Evolutionary conservation across 2,329 filamentous ascomycete species (phyloP).

Genomic region (Paracoccidioides lutzii): DNA sequence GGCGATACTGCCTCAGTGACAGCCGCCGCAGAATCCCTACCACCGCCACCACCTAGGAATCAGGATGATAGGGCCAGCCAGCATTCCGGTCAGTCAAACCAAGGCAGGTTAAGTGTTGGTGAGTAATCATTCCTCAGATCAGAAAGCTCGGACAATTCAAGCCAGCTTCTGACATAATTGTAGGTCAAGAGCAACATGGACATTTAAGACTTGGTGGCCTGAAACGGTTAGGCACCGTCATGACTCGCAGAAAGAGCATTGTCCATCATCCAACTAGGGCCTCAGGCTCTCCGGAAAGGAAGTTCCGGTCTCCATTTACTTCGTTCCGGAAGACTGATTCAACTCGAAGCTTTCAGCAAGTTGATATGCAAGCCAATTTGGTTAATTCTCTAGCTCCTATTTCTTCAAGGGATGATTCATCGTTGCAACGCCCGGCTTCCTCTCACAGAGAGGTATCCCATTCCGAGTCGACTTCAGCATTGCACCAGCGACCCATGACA

Average conservation of each 20-base stretch:
- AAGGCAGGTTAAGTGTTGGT: conserved; percentile 24
- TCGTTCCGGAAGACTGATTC: conserved; percentile 11
- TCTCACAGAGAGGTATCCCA: conserved; percentile 1
- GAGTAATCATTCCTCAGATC: conserved; percentile 12
- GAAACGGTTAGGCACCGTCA: conserved; percentile 35
- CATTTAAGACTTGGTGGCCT: conserved; percentile 33
- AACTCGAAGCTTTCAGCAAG: conserved; percentile 17
- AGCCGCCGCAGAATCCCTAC: conserved; percentile 20
- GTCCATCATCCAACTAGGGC: conserved; percentile 22
- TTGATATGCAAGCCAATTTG: conserved; percentile 15
- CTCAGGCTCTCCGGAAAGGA: conserved; percentile 26
- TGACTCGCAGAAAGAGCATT: conserved; percentile 35
- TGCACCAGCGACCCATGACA: background rate
- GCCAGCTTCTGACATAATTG: conserved; percentile 5
- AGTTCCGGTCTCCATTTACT: conserved; percentile 30
- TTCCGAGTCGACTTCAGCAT: background rate
- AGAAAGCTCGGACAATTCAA: conserved; percentile 1
- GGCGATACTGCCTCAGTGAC: conserved; percentile 14
- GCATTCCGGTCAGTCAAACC: conserved; percentile 38
- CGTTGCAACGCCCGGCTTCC: conserved; percentile 6
- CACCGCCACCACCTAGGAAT: conserved; percentile 28
- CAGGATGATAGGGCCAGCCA: conserved; percentile 44
- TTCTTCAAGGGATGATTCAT: conserved; percentile 9
- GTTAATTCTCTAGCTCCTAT: conserved; percentile 15
- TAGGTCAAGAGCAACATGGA: conserved; percentile 28